A percentile compares a stretch with the other conserved stretches of the same genome.
These are phyloP conservation scores for Solanum chmielewskii DNA, from an alignment of 257 asterid species.

Conservation along the genomic window DNA sequence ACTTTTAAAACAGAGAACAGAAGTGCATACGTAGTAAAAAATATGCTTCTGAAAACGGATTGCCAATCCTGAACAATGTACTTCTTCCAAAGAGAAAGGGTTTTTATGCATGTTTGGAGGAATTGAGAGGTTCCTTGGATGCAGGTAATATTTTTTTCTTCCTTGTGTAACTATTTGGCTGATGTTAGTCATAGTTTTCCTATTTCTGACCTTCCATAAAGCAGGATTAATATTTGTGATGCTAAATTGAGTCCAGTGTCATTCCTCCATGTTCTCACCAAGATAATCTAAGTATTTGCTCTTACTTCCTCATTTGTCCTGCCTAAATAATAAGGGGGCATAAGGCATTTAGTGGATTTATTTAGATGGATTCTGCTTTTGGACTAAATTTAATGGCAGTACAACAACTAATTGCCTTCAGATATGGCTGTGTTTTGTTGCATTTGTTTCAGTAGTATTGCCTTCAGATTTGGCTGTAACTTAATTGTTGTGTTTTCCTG, in stretches of 20 bases:
- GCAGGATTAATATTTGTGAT: neutral
- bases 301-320: neutral
- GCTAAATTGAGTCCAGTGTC: neutral
- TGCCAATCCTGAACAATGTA: slow-evolving; percentile 69
- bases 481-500: neutral
- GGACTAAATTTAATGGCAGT: neutral
- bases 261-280: neutral
- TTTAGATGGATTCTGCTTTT: neutral
- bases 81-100: slow-evolving; percentile 86
- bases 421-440: neutral
- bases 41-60: slow-evolving; percentile 70
- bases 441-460: neutral
- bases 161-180: neutral
- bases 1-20: slow-evolving; percentile 50
- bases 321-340: neutral
- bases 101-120: slow-evolving; percentile 59
- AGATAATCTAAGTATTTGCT: neutral
- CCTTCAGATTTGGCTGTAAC: neutral
- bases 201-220: neutral
- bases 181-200: neutral
- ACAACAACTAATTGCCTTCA: neutral
- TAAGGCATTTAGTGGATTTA: neutral
- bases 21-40: slow-evolving; percentile 69
- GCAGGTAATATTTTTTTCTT: slow-evolving; percentile 46
- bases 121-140: slow-evolving; percentile 58